Conservation (phyloP, 2,329 filamentous ascomycete species). For the Plenodomus biglobosus region DNA sequence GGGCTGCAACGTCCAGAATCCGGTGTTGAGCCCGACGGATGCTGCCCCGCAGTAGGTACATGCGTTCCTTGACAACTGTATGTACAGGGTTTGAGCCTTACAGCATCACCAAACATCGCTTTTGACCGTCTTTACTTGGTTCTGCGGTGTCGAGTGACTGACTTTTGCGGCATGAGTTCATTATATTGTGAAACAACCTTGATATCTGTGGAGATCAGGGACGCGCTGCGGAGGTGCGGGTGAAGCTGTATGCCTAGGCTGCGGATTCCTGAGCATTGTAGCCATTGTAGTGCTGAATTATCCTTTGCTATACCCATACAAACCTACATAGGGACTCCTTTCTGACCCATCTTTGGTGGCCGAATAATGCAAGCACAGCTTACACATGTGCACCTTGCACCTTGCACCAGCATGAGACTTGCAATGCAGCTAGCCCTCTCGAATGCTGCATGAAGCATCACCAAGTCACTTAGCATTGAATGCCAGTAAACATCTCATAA, state of each 20-base stretch:
- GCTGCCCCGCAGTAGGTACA: slow-evolving; percentile 25
- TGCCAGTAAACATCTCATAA: background rate
- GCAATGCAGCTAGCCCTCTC: background rate
- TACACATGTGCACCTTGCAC: background rate
- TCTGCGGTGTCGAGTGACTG: background rate
- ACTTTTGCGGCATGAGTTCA: background rate
- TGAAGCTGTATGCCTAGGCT: background rate
- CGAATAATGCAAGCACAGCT: background rate
- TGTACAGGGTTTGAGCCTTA: background rate
- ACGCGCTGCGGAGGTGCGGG: background rate
- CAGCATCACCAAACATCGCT: background rate
- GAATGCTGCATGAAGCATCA: background rate
- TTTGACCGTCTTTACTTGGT: background rate
- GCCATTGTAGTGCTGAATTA: background rate
- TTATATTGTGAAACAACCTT: too few species aligned
- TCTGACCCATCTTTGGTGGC: background rate
- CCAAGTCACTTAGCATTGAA: background rate
- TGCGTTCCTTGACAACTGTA: slow-evolving; percentile 17
- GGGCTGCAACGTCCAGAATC: background rate
- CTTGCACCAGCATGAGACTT: background rate
- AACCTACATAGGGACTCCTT: too few species aligned
- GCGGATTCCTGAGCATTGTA: background rate
- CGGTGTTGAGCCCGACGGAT: background rate
- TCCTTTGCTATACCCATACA: background rate
- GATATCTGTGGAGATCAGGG: background rate